These are phyloP conservation scores for Chalciporus sp. DNA, from an alignment of 1,284 basidiomycete species.

Conservation along the genomic window DNA sequence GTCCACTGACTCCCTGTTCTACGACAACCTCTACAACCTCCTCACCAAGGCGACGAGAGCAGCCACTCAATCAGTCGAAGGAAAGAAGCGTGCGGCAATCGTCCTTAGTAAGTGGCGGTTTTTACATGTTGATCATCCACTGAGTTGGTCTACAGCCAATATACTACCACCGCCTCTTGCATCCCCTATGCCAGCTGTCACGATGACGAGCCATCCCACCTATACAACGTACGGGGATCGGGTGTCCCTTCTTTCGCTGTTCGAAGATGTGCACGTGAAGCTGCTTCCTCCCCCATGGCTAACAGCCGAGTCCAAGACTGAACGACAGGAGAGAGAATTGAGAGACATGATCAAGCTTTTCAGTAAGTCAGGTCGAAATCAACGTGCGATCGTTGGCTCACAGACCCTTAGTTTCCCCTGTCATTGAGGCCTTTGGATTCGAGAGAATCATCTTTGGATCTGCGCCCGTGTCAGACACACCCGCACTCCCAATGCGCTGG, in stretches of 20 bases:
- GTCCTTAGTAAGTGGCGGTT: constrained; percentile 65
- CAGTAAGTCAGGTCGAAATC: constrained; percentile 54
- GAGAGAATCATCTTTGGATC: constrained; percentile 64
- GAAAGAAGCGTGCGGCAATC: constrained; percentile 53
- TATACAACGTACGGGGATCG: constrained; percentile 78
- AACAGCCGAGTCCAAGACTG: constrained; percentile 35
- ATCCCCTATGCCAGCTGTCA: constrained; percentile 69
- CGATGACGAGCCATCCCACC: constrained; percentile 72
- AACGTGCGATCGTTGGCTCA: constrained; percentile 2
- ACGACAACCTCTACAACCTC: constrained; percentile 77
- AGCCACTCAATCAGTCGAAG: neutral
- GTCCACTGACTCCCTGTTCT: constrained; percentile 48
- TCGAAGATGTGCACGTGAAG: constrained; percentile 74
- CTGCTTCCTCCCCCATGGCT: constrained; percentile 78
- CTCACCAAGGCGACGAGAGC: constrained; percentile 58
- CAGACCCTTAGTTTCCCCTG: constrained; percentile 62
- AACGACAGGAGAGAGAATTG: constrained; percentile 53
- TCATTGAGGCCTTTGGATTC: constrained; percentile 68
- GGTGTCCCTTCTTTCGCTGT: constrained; percentile 75
- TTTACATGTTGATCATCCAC: constrained; percentile 5
- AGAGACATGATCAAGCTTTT: constrained; percentile 88
- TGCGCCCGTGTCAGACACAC: constrained; percentile 49
- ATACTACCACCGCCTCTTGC: constrained; percentile 84
- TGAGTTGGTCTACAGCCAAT: constrained; percentile 57
- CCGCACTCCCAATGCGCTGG: constrained; percentile 67